phyloP scores from a whole-genome alignment of 73 alveolate species.

The Symbiodinium pilosum region DNA sequence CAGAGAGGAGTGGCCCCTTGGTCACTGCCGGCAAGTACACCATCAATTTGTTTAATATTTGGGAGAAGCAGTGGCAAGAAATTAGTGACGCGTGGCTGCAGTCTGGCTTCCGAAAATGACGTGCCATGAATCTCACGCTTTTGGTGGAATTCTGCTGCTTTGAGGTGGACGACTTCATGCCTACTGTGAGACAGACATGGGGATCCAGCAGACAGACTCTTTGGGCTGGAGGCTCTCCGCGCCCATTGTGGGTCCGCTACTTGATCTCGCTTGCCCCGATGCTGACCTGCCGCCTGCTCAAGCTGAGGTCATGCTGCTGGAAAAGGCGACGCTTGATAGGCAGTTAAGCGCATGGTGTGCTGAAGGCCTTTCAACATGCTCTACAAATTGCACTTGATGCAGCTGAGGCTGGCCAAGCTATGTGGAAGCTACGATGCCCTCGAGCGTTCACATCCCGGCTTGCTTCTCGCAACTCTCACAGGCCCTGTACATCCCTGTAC shows the following conservation, averaged over 20 bases:
- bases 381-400: not conserved
- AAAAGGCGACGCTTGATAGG: constrained; percentile 55
- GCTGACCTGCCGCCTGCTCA: not conserved
- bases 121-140: not conserved
- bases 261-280: not conserved
- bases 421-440: constrained; percentile 86
- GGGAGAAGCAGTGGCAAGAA: constrained; percentile 50
- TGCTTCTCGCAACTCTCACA: constrained; percentile 43
- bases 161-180: constrained; percentile 83
- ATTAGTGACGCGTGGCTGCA: not conserved
- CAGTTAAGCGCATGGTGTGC: no score
- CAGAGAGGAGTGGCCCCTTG: not conserved
- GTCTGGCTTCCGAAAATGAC: not conserved
- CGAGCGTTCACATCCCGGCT: constrained; percentile 47
- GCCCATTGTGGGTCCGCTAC: constrained; percentile 50
- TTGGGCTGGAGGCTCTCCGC: constrained; percentile 79
- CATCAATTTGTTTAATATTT: constrained; percentile 29
- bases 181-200: not conserved
- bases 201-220: not conserved
- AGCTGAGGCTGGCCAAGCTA: constrained; percentile 63
- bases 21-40: constrained; percentile 23
- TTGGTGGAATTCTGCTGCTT: not conserved
- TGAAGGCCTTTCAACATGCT: no score
- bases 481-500: not conserved
- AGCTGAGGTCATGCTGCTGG: constrained; percentile 55